A percentile compares a stretch with the other conserved stretches of the same genome.
phyloP scores from a whole-genome alignment of 2,329 filamentous ascomycete genomes.

The Fusarium sp. region DNA sequence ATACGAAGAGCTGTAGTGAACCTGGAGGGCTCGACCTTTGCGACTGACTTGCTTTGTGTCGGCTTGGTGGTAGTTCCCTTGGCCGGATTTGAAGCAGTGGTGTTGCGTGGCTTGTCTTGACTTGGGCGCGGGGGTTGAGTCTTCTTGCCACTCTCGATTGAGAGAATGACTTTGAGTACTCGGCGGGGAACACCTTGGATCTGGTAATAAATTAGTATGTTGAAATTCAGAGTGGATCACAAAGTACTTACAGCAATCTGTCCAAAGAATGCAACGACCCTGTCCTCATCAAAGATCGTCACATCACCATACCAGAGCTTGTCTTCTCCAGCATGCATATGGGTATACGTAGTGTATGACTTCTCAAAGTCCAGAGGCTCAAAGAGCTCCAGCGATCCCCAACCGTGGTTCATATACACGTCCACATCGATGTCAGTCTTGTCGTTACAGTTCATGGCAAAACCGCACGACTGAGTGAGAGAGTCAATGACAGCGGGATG shows the following conservation, averaged over 20 bases:
- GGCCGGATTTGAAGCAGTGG: not conserved
- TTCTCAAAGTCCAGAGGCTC: slow-evolving; percentile 43
- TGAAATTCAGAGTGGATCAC: no score
- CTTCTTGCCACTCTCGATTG: slow-evolving; percentile 39
- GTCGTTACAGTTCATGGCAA: slow-evolving; percentile 48
- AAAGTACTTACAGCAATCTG: slow-evolving; percentile 51
- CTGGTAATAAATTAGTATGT: not conserved
- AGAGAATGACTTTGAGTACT: slow-evolving; percentile 41
- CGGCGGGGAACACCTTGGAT: slow-evolving; percentile 43
- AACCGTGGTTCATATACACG: slow-evolving; percentile 45
- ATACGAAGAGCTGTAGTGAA: slow-evolving; percentile 27
- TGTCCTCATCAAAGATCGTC: slow-evolving; percentile 68
- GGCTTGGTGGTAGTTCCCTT: rapidly evolving
- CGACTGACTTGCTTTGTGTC: not conserved
- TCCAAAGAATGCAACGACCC: slow-evolving; percentile 58
- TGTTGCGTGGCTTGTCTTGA: not conserved
- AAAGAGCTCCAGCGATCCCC: slow-evolving; percentile 41
- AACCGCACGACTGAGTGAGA: slow-evolving; percentile 41
- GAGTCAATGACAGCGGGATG: slow-evolving; percentile 45
- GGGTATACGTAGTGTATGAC: slow-evolving; percentile 39
- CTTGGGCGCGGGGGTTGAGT: slow-evolving; percentile 19
- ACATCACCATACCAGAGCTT: slow-evolving; percentile 61
- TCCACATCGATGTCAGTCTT: slow-evolving; percentile 39
- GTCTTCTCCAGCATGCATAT: slow-evolving; percentile 36
- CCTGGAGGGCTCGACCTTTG: slow-evolving; percentile 7